Percentiles rank a stretch among this genome's conserved stretches.
These are phyloP conservation scores for Maudiozyma turicensis DNA, from an alignment of 805 yeast genomes.

Conservation along the genomic window DNA sequence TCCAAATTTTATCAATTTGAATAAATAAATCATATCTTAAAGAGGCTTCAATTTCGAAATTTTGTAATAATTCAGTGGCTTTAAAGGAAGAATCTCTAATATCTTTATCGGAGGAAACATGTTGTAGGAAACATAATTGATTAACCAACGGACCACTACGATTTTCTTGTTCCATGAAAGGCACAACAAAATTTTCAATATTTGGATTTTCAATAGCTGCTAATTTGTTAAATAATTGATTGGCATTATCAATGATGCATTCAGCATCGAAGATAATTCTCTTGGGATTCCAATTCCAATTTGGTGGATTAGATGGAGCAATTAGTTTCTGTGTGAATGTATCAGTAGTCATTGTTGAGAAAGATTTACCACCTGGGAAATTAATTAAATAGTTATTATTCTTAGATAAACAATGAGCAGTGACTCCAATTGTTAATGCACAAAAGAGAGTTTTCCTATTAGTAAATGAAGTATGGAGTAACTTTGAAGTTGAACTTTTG, in stretches of 20 bases:
- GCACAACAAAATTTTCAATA: conserved; percentile 45
- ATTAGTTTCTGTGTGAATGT: not conserved
- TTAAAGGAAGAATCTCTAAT: conserved; percentile 61
- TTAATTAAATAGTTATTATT: not conserved
- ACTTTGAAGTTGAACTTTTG: not conserved
- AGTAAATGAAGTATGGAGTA: not conserved
- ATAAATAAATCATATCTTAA: conserved; percentile 58
- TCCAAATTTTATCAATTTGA: conserved; percentile 45
- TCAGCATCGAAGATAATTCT: conserved; percentile 37
- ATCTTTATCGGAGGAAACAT: conserved; percentile 56
- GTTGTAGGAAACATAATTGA: conserved; percentile 59
- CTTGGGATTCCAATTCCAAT: conserved; percentile 53
- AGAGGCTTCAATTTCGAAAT: conserved; percentile 52
- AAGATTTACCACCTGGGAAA: not conserved
- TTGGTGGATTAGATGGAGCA: conserved; percentile 33
- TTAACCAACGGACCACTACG: conserved; percentile 35
- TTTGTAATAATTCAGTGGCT: conserved; percentile 49
- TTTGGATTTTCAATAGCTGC: conserved; percentile 43
- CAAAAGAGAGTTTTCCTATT: conserved; percentile 1
- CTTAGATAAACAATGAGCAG: not conserved
- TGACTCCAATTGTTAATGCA: not conserved
- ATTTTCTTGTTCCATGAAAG: conserved; percentile 45
- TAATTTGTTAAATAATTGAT: conserved; percentile 41
- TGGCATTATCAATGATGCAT: conserved; percentile 35
- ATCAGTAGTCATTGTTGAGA: conserved; percentile 1